phyloP scores from a whole-genome alignment of 1,284 basidiomycete genomes.

The Tilletia caries region DNA sequence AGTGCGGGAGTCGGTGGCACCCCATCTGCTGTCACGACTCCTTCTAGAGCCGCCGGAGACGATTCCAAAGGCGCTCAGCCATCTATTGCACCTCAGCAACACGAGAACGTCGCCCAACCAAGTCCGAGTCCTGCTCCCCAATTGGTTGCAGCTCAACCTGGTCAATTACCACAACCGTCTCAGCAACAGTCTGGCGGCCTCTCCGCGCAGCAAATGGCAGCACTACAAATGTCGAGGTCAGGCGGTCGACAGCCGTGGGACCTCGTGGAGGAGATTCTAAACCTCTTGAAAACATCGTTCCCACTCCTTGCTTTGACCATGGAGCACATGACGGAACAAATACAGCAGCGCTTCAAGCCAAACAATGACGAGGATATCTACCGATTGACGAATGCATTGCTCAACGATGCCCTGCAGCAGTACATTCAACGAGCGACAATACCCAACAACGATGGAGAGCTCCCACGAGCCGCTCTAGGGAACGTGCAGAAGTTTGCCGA shows the following conservation, averaged over 20 bases:
- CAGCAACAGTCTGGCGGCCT: neutral
- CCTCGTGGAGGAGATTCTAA: slow-evolving; percentile 87
- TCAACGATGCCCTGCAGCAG: slow-evolving; percentile 63
- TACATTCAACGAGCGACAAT: slow-evolving; percentile 49
- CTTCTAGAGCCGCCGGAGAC: no score
- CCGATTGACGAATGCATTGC: slow-evolving; percentile 78
- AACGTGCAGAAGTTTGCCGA: slow-evolving; percentile 72
- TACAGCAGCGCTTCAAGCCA: slow-evolving; percentile 85
- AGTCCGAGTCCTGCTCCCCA: no score
- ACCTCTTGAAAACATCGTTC: slow-evolving; percentile 93
- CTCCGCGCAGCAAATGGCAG: neutral
- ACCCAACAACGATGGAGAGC: slow-evolving; percentile 68
- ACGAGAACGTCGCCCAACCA: no score
- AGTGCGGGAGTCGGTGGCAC: slow-evolving; percentile 6
- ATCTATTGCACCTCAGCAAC: no score
- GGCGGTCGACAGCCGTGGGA: slow-evolving; percentile 74
- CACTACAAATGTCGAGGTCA: neutral
- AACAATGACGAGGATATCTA: slow-evolving; percentile 92
- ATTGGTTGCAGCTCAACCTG: neutral
- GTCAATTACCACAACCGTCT: neutral
- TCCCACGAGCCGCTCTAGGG: slow-evolving; percentile 62
- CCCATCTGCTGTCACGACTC: no score
- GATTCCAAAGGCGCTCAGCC: no score
- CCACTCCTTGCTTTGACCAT: slow-evolving; percentile 89
- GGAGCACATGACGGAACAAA: slow-evolving; percentile 97